phyloP scores from a whole-genome alignment of 2,329 filamentous ascomycete species.

The Trichothecium sympodiale region DNA sequence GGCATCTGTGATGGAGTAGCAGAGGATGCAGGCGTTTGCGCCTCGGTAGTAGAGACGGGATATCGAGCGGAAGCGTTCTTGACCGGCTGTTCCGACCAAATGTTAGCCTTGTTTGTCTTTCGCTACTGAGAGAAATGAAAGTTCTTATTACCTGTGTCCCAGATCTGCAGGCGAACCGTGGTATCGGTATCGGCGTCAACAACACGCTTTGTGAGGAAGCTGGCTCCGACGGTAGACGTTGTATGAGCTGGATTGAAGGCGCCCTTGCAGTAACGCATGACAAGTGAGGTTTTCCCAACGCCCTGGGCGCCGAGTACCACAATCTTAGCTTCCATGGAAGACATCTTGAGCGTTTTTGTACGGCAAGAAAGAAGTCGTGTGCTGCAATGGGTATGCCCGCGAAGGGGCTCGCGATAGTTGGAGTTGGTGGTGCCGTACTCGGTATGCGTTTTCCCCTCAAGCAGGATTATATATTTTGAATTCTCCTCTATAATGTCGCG shows the following conservation, averaged over 20 bases:
- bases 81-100: conserved; percentile 47
- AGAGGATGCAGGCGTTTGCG: conserved; percentile 85
- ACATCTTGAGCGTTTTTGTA: conserved; percentile 17
- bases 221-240: conserved; percentile 67
- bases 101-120: background rate
- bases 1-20: conserved; percentile 86
- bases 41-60: conserved; percentile 93
- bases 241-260: conserved; percentile 54
- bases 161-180: conserved; percentile 83
- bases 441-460: too few relatives aligned
- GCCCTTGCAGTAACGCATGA: conserved; percentile 66
- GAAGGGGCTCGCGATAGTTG: too few relatives aligned
- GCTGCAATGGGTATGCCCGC: too few relatives aligned
- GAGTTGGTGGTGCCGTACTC: too few relatives aligned
- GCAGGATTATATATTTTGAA: too few relatives aligned
- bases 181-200: conserved; percentile 78
- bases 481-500: too few relatives aligned
- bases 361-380: too few relatives aligned
- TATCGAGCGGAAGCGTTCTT: conserved; percentile 91
- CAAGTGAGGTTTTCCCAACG: conserved; percentile 69
- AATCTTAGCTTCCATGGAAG: conserved; percentile 70
- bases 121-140: background rate
- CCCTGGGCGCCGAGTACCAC: conserved; percentile 71
- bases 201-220: conserved; percentile 69
- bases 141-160: conserved; percentile 65